Conservation (phyloP, 345 rosid species). For the Combretum micranthum region DNA sequence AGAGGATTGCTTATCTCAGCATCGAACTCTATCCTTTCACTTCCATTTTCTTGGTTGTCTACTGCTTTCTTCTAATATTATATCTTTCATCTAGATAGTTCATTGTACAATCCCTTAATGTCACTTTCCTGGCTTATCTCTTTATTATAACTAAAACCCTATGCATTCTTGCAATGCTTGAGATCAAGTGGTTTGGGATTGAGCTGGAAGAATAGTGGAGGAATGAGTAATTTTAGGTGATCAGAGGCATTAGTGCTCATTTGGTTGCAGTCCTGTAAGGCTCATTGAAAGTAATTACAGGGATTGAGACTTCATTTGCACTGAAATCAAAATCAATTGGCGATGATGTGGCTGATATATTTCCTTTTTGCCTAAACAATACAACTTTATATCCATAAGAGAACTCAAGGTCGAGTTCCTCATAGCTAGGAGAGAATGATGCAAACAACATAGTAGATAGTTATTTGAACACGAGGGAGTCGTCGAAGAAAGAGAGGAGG, state of each 20-base stretch:
- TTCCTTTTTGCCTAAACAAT: too few species aligned
- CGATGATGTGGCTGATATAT: constrained; percentile 14
- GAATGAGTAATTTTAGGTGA: constrained; percentile 22
- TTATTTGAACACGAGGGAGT: too few species aligned
- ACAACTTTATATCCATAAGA: too few species aligned
- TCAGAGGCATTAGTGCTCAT: constrained; percentile 20
- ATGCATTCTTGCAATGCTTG: too few species aligned
- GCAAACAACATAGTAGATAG: too few species aligned
- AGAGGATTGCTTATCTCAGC: constrained; percentile 23
- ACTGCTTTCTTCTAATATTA: constrained; percentile 20
- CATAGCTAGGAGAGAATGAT: too few species aligned
- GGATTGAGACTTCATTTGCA: constrained; percentile 18
- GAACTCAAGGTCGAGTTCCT: too few species aligned
- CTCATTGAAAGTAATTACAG: constrained; percentile 15
- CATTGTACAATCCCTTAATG: constrained; percentile 15
- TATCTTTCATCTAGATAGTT: constrained; percentile 22
- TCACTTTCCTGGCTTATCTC: too few species aligned
- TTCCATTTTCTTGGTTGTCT: constrained; percentile 21
- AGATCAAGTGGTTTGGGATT: too few species aligned
- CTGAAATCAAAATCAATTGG: constrained; percentile 15
- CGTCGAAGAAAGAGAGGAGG: too few species aligned
- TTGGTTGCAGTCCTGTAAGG: constrained; percentile 15
- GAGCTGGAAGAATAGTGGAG: too few species aligned
- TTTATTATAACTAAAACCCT: too few species aligned
- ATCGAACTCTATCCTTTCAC: constrained; percentile 21